These are phyloP conservation scores for Xylaria sp. DNA, from an alignment of 2,329 filamentous ascomycete species.

Conservation along the genomic window DNA sequence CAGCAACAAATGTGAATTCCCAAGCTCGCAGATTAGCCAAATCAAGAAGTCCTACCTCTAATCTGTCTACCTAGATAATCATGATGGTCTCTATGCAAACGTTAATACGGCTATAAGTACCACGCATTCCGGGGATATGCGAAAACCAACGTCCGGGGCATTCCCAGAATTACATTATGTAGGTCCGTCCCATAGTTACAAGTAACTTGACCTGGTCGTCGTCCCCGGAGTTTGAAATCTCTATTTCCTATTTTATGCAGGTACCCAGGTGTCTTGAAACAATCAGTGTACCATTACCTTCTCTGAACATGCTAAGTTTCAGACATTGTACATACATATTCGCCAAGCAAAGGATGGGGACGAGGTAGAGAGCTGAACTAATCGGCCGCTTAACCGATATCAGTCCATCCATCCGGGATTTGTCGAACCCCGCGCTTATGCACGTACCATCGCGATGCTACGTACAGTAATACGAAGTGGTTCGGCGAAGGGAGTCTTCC, in stretches of 20 bases:
- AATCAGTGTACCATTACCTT: background rate
- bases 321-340: background rate
- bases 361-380: background rate
- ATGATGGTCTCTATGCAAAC: background rate
- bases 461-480: background rate
- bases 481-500: background rate
- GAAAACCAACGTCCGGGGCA: background rate
- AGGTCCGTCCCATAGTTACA: background rate
- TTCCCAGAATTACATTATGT: background rate
- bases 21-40: too few relatives aligned
- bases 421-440: conserved; percentile 1
- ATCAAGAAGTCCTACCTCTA: too few relatives aligned
- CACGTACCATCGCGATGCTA: background rate
- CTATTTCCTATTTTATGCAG: background rate
- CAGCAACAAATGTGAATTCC: too few relatives aligned
- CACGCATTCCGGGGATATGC: background rate
- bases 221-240: background rate
- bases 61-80: background rate
- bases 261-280: background rate
- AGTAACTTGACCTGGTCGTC: background rate
- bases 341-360: background rate
- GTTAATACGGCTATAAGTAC: background rate
- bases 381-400: background rate
- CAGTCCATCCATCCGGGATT: background rate
- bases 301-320: background rate